Base-by-base conservation (phyloP, 129 eudicot species). In the Ambrosia artemisiifolia region DNA sequence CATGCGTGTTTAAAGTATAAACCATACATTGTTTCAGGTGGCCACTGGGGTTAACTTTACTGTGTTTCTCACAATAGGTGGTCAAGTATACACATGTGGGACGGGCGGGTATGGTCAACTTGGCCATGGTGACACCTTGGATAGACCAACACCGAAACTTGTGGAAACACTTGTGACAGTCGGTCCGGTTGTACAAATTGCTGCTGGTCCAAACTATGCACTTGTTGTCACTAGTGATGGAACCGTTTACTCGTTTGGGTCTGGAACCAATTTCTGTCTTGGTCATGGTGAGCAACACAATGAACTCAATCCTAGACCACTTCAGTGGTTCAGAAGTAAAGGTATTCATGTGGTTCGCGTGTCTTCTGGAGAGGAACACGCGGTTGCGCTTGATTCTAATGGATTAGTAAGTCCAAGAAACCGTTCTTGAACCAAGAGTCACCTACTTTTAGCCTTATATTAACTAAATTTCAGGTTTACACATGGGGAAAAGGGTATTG, bases 401-500 rank as follows among this genome's bases (percentile, higher is more conserved):
- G 97, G 98, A 76, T 81, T 71, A 61, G 97, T 90, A 81, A 82
- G 85, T 50, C 72, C 4, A 5, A 11, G 2, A 17, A 14, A 11
- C 4, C 18, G 7, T 4, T 28, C n/a, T 69, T 10, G 43, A 38
- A 40, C 16, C 28, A 12, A 70, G n/a, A 35, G 12, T 74, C 36
- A 0, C 54, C 12, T 3, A 65, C 33, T 67, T 62, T 46, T 18
- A 2, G 34, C 18, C 64, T 63, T 3, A 38, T 38, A 14, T 46
- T 48, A 62, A 50, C 3, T n/a, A 16, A 12, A 8, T 65, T 19
- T 16, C 77, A 94, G 98, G 98, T 94, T n/a, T 84, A 90, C 78
- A 90, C 98, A 33, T 94, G 98, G 98, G 98, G 98, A 12, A 94
- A 94, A 83, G 97, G 98, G 50, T 94, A 94, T 20, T 94, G 98